Base-by-base conservation (phyloP, 306 rosid species). In the Quercus aquifolioides region DNA sequence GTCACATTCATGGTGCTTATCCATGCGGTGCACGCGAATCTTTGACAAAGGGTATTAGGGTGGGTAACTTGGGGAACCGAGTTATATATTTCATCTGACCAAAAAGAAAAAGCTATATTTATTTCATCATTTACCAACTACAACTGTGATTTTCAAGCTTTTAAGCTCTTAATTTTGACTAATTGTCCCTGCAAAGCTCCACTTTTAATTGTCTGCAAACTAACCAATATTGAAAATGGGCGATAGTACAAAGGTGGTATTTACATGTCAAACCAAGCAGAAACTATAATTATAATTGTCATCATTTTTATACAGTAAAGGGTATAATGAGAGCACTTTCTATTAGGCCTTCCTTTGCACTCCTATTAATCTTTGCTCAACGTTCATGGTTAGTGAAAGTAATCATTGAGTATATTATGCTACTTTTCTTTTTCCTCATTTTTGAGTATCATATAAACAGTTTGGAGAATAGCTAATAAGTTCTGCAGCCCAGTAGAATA, bases 11-110 rank as follows among this genome's bases (percentile, higher is more conserved):
- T 79, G 67, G 54, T 81, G 86, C 89, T 75, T 54, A 77, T 76
- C 81, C 88, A 84, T 88, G 86, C 80, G 62, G 68, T 64, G 78
- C 94, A 84, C 82, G 80, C 88, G 88, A 87, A 88, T 92, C 88
- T 84, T 90, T 88, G 92, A 88, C 89, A 88, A 88, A 83, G 20
- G 75, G 55, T 11, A 25, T 74, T 62, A 79, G 28, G 77, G 74
- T 85, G 60, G 87, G 52, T 84, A 52, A 71, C 51, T 79, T 69
- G 67, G 80, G 84, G 75, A 86, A 81, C 57, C 80, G 21, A 79
- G 65, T 77, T 84, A 41, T 70, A 54, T 65, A 78, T 71, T 38
- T 19, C 52, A 35, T 68, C 21, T 33, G 72, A 68, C 52, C 72
- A 35, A 68, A 68, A 19, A 19, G 5, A 25, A 35, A 68, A 67